phyloP scores from a whole-genome alignment of 106 monocot genomes.

The Phalaenopsis aphrodite region DNA sequence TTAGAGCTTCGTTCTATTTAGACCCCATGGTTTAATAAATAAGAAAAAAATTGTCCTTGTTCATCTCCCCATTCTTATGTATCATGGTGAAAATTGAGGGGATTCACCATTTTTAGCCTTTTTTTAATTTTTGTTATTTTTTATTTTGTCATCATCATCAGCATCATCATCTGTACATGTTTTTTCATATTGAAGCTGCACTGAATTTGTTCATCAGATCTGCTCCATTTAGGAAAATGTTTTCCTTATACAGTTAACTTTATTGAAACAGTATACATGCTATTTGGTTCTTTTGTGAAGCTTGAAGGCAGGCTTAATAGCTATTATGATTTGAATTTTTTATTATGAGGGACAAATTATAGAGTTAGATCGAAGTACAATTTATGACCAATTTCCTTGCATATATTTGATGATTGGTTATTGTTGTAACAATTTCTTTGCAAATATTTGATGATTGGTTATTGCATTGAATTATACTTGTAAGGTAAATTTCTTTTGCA shows the following conservation, averaged over 20 bases:
- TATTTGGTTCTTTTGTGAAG: neutral
- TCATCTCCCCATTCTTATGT: neutral
- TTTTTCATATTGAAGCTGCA: neutral
- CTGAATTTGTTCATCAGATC: conserved; percentile 1
- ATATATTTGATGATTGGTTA: neutral
- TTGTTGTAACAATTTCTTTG: neutral
- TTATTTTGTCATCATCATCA: neutral
- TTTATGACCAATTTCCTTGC: neutral
- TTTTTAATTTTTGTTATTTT: neutral
- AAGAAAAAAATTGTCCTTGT: neutral
- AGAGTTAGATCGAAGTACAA: neutral
- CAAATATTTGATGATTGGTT: neutral
- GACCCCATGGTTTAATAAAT: too few species aligned
- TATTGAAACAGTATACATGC: neutral
- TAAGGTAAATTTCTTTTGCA: conserved; percentile 23
- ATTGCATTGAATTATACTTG: neutral
- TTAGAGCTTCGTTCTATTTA: too few species aligned
- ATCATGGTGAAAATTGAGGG: neutral
- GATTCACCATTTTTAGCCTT: neutral
- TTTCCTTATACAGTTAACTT: neutral
- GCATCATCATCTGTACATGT: neutral
- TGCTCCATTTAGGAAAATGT: conserved; percentile 1
- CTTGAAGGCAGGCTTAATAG: neutral
- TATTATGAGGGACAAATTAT: neutral
- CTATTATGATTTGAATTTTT: neutral